Conservation (phyloP, 345 rosid genomes). For the Salix koriyanagi region DNA sequence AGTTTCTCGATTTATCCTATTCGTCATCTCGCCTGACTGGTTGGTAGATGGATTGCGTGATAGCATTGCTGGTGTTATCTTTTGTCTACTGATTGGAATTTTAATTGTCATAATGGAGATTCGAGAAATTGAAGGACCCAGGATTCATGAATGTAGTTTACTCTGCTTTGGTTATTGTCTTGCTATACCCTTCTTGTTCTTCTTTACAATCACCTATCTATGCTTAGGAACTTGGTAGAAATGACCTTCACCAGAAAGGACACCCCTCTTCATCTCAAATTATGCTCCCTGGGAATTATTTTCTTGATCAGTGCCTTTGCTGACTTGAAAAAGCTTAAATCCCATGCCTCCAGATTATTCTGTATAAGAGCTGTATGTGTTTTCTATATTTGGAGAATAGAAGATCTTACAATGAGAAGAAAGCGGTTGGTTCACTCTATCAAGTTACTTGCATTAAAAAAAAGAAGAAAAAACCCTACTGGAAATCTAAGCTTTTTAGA, state of each 20-base stretch:
- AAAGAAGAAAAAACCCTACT: too few relatives aligned
- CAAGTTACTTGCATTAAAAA: too few relatives aligned
- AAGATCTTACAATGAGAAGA: background rate
- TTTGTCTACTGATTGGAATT: constrained; percentile 34
- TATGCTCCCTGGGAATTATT: background rate
- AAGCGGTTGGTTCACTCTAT: background rate
- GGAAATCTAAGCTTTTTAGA: too few relatives aligned
- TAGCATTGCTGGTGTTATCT: constrained; percentile 35
- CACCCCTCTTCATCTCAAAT: background rate
- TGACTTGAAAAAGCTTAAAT: background rate
- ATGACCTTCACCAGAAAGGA: background rate
- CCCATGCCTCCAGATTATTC: background rate
- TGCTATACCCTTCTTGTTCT: constrained; percentile 30
- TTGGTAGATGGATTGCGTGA: constrained; percentile 37
- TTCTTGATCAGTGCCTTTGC: background rate
- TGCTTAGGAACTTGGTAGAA: constrained; percentile 19
- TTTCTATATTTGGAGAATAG: too few relatives aligned
- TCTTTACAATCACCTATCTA: constrained; percentile 31
- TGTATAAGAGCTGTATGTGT: background rate
- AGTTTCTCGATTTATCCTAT: constrained; percentile 30
- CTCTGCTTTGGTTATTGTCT: constrained; percentile 31
- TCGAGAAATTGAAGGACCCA: constrained; percentile 22
- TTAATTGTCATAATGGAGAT: constrained; percentile 25
- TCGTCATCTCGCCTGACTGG: constrained; percentile 40
- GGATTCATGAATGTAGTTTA: constrained; percentile 14